phyloP scores from a whole-genome alignment of 2,329 filamentous ascomycete species.

The Aspergillus tamarii region DNA sequence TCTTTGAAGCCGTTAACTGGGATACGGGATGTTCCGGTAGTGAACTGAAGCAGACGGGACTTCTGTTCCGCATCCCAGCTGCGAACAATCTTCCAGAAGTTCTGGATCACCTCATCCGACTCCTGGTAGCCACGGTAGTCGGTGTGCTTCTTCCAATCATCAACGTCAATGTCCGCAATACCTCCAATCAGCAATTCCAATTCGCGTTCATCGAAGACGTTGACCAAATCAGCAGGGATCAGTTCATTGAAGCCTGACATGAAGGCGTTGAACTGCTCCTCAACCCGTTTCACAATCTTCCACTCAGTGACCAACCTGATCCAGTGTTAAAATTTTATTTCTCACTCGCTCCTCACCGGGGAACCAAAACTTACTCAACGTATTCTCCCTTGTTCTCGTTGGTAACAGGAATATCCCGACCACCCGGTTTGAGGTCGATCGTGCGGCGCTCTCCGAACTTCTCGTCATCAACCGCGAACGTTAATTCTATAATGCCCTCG shows the following conservation, averaged over 20 bases:
- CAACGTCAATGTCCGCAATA: conserved; percentile 99
- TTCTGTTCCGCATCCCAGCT: conserved; percentile 99
- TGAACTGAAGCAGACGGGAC: conserved; percentile 92
- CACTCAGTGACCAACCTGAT: conserved; percentile 88
- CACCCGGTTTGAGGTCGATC: conserved; percentile 88
- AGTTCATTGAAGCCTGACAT: conserved; percentile 97
- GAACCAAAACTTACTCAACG: conserved; percentile 68
- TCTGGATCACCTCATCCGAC: conserved; percentile 93
- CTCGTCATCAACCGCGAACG: conserved; percentile 96
- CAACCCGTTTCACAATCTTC: conserved; percentile 98
- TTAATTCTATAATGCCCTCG: conserved; percentile 89
- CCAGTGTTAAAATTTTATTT: conserved; percentile 5
- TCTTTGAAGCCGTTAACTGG: conserved; percentile 99
- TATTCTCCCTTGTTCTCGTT: conserved; percentile 99
- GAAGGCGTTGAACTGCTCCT: conserved; percentile 98
- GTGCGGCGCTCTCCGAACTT: conserved; percentile 92
- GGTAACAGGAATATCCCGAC: conserved; percentile 90
- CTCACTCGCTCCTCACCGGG: background rate
- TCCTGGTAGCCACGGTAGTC: conserved; percentile 99
- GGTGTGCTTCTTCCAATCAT: conserved; percentile 99
- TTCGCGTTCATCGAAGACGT: conserved; percentile 97
- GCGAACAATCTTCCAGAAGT: conserved; percentile 96
- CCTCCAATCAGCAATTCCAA: conserved; percentile 94
- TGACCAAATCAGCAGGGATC: conserved; percentile 93
- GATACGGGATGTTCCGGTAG: conserved; percentile 95